Evolutionary conservation across 2,329 filamentous ascomycete genomes (phyloP).

Genomic region (Pleoardoris graminearum): DNA sequence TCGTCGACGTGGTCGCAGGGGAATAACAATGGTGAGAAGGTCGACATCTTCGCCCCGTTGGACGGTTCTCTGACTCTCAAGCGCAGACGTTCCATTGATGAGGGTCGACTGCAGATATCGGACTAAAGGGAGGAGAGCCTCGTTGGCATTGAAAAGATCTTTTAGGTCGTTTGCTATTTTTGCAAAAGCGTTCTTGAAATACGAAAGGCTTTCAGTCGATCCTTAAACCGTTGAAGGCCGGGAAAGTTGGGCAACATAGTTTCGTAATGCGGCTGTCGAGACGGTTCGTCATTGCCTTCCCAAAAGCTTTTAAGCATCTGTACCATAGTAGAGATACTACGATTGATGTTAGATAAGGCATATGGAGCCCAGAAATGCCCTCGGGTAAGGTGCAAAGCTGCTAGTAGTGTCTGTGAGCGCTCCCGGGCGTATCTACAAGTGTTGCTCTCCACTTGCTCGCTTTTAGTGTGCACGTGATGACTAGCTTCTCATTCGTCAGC

Average conservation of each 20-base stretch:
- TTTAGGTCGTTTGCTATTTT: background rate
- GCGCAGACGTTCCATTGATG: slow-evolving; percentile 64
- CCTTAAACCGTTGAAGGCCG: no score
- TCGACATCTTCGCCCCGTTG: slow-evolving; percentile 66
- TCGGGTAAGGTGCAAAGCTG: slow-evolving; percentile 62
- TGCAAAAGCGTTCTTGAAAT: no score
- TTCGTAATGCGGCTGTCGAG: no score
- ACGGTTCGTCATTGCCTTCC: background rate
- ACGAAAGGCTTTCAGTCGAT: background rate
- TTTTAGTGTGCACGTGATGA: background rate
- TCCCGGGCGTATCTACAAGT: slow-evolving; percentile 53
- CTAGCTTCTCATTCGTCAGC: background rate
- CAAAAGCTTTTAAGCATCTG: slow-evolving; percentile 36
- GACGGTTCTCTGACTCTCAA: slow-evolving; percentile 59
- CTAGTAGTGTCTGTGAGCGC: slow-evolving; percentile 63
- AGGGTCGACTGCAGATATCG: slow-evolving; percentile 62
- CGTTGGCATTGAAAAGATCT: slow-evolving; percentile 59
- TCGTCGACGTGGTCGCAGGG: no score
- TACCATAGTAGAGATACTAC: background rate
- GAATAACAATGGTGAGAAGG: slow-evolving; percentile 57
- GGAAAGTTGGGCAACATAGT: no score
- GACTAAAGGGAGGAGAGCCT: slow-evolving; percentile 62
- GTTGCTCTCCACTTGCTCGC: background rate
- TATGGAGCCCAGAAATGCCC: slow-evolving; percentile 67
- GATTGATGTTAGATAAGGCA: background rate